phyloP scores from a whole-genome alignment of 2,329 filamentous ascomycete genomes.

The Epichloe hybrida region DNA sequence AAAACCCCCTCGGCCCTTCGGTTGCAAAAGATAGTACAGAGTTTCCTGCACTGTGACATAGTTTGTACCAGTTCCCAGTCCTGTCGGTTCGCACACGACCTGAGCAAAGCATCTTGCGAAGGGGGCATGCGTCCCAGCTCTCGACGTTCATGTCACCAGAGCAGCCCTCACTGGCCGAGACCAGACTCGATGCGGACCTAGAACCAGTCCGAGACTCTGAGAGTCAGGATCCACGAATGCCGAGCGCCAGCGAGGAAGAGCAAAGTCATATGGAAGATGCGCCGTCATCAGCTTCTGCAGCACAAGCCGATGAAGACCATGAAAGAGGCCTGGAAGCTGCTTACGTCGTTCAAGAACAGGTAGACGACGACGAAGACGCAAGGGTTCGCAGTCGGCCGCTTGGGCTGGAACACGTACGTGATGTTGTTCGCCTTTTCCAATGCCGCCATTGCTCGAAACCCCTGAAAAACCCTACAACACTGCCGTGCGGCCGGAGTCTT shows the following conservation, averaged over 20 bases:
- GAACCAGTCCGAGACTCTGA: background rate
- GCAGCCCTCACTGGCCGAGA: slow-evolving; percentile 1
- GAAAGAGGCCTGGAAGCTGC: background rate
- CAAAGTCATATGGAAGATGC: background rate
- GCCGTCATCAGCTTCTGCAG: background rate
- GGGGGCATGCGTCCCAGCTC: background rate
- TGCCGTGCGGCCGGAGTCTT: slow-evolving; percentile 70
- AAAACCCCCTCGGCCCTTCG: background rate
- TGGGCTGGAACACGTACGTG: slow-evolving; percentile 10
- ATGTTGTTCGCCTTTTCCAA: slow-evolving; percentile 56
- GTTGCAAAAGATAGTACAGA: background rate
- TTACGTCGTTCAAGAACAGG: background rate
- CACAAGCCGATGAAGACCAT: background rate
- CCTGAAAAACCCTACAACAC: slow-evolving; percentile 53
- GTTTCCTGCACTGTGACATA: background rate
- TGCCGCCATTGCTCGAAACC: slow-evolving; percentile 61
- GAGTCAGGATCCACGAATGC: background rate
- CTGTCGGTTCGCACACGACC: background rate
- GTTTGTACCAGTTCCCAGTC: background rate
- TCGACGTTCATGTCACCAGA: slow-evolving; percentile 8
- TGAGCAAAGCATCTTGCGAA: background rate
- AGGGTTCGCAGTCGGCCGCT: slow-evolving; percentile 1
- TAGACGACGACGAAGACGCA: background rate
- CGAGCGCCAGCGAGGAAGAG: background rate
- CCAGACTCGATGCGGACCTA: slow-evolving; percentile 4